phyloP scores from a whole-genome alignment of 129 eudicot species.

The Helianthus annuus region DNA sequence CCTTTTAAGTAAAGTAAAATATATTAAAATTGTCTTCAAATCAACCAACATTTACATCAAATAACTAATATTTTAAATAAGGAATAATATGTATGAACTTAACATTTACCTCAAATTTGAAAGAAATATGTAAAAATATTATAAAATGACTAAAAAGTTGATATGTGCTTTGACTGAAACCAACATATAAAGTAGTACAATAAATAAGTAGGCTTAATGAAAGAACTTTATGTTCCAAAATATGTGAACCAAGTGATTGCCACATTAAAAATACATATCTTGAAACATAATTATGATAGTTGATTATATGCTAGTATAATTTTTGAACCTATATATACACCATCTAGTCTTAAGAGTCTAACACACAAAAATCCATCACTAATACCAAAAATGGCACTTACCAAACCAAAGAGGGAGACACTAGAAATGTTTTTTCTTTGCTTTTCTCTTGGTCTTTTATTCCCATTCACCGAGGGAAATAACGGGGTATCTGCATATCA shows the following conservation, averaged over 20 bases:
- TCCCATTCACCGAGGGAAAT: neutral
- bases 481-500: constrained; percentile 30
- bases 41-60: too few species aligned
- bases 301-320: neutral
- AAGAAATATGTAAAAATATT: too few species aligned
- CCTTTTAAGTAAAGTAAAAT: too few species aligned
- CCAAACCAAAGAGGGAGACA: neutral
- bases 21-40: too few species aligned
- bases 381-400: neutral
- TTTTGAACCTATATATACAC: constrained; percentile 8
- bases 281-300: neutral
- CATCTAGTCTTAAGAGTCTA: neutral
- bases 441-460: constrained; percentile 2
- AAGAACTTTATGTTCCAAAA: neutral
- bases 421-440: neutral
- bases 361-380: neutral
- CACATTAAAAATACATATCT: constrained; percentile 2
- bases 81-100: too few species aligned
- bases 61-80: too few species aligned
- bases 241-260: constrained; percentile 3
- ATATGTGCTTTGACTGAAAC: neutral
- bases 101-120: too few species aligned
- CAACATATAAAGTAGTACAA: too few species aligned
- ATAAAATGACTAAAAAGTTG: too few species aligned
- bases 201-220: too few species aligned